Base-by-base conservation (phyloP, 768 basidiomycete genomes). In the Leccinellum rugosiceps region DNA sequence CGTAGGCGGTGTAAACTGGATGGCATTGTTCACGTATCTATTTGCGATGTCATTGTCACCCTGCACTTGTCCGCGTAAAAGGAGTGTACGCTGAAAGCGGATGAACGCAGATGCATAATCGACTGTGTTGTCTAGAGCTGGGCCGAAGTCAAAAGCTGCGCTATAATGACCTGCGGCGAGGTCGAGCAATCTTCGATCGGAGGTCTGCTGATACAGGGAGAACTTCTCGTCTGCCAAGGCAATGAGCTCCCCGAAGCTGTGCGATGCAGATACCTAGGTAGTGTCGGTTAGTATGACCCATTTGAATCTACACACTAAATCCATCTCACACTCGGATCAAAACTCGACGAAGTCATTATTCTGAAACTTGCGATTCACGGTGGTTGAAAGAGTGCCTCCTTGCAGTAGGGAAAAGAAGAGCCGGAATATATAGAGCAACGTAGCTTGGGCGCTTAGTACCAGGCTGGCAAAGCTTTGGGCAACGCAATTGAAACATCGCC, bases 241-340 rank as follows among this genome's bases (percentile, higher is more conserved):
- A 9, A 65, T 53, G 15, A 62, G 46, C 6, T 52, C 56, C n/a
- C 57, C 53, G 17, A 65, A 65, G 3, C 31, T 76, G 59, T 76
- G 80, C 7, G 46, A 53, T 13, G 14, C 35, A 34, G 57, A 9
- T 10, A 9, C 38, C 38, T 38, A 38, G 19, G 17, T 46, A 4
- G 26, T 4, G 3, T 17, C 21, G 6, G 46, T 61, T 11, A 58
- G 53, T 11, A 1, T 23, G 11, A 10, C 26, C 15, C 26, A 41
- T 51, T 44, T 14, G 10, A 30, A 34, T 2, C 5, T 8, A 6
- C 25, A 17, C 8, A n/a, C 6, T 4, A 6, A 46, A 5, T 44
- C 23, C 15, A 43, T 19, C 44, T 26, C 54, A 62, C 61, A n/a
- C 28, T 34, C 31, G 44, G 13, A 57, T 54, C 55, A 23, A 31